Conservation (phyloP, 2,329 filamentous ascomycete genomes). For the Cladosporium sp. region DNA sequence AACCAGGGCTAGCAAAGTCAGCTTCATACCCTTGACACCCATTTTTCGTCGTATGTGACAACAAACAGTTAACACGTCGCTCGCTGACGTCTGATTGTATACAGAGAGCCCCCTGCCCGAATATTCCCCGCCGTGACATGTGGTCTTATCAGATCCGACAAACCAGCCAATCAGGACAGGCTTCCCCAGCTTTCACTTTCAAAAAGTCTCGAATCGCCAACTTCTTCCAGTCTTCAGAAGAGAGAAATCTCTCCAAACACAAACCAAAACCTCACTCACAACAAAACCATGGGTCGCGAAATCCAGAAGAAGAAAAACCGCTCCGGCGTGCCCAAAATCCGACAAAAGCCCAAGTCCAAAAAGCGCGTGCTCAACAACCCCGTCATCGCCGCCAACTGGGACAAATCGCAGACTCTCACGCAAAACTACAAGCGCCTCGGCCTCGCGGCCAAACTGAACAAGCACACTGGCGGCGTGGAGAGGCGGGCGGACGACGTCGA, state of each 20-base stretch:
- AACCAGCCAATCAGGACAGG: no score
- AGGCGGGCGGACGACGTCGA: slow-evolving; percentile 37
- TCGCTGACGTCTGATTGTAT: slow-evolving; percentile 3
- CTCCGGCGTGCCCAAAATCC: slow-evolving; percentile 42
- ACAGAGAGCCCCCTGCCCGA: no score
- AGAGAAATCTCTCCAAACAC: background rate
- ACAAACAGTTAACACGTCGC: background rate
- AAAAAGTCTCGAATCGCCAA: slow-evolving; percentile 2
- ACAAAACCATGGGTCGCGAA: slow-evolving; percentile 66
- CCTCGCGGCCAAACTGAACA: slow-evolving; percentile 76
- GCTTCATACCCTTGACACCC: background rate
- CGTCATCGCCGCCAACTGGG: slow-evolving; percentile 78
- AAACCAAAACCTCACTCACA: background rate
- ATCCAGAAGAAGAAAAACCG: slow-evolving; percentile 52
- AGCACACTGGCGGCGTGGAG: slow-evolving; percentile 70
- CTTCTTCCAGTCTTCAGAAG: no score
- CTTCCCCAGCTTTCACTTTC: slow-evolving; percentile 7
- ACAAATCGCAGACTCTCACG: slow-evolving; percentile 80
- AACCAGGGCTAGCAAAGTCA: slow-evolving; percentile 5
- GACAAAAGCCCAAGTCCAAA: slow-evolving; percentile 48
- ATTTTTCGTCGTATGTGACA: no score
- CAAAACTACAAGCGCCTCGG: slow-evolving; percentile 87
- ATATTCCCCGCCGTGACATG: no score
- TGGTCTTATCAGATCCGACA: no score
- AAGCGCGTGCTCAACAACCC: slow-evolving; percentile 47